Evolutionary conservation across 176 grass and related monocot species (phyloP).

Genomic region (Canna indica): DNA sequence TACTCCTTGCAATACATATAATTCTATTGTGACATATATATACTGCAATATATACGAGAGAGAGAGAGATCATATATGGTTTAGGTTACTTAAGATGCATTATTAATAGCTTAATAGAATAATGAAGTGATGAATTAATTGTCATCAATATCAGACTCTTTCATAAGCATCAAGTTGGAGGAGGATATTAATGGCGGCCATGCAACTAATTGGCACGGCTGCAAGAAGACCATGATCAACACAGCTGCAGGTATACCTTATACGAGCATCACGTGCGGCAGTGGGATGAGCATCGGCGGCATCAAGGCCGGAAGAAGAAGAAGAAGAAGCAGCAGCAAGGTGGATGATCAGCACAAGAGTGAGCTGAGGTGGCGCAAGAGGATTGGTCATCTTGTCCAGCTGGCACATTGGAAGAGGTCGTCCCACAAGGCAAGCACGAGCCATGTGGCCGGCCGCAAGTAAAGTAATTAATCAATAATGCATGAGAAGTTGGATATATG

Average conservation of each 20-base stretch:
- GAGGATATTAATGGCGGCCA: slow-evolving; percentile 82
- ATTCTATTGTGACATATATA: too few species aligned
- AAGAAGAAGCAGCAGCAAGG: slow-evolving; percentile 10
- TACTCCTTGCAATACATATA: too few species aligned
- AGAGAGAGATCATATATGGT: too few species aligned
- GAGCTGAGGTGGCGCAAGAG: slow-evolving; percentile 63
- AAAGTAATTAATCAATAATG: too few species aligned
- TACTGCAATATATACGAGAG: too few species aligned
- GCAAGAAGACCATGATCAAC: neutral
- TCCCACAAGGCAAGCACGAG: slow-evolving; percentile 30
- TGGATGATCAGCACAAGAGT: slow-evolving; percentile 32
- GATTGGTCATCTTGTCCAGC: slow-evolving; percentile 64
- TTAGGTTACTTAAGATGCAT: neutral
- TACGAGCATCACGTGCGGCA: neutral
- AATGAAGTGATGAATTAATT: too few species aligned
- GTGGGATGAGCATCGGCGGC: too few species aligned
- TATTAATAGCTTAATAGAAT: too few species aligned
- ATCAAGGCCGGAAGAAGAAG: too few species aligned
- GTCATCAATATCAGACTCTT: slow-evolving; percentile 59
- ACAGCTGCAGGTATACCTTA: neutral
- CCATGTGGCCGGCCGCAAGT: too few species aligned
- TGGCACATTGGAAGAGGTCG: slow-evolving; percentile 67
- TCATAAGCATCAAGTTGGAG: slow-evolving; percentile 98
- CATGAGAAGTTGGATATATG: too few species aligned
- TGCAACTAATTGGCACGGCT: slow-evolving; percentile 51